Percentiles rank a stretch among this genome's conserved stretches.
These are phyloP conservation scores for Paraphaeosphaeria sporulosa DNA, from an alignment of 2,329 filamentous ascomycete species.

Conservation along the genomic window DNA sequence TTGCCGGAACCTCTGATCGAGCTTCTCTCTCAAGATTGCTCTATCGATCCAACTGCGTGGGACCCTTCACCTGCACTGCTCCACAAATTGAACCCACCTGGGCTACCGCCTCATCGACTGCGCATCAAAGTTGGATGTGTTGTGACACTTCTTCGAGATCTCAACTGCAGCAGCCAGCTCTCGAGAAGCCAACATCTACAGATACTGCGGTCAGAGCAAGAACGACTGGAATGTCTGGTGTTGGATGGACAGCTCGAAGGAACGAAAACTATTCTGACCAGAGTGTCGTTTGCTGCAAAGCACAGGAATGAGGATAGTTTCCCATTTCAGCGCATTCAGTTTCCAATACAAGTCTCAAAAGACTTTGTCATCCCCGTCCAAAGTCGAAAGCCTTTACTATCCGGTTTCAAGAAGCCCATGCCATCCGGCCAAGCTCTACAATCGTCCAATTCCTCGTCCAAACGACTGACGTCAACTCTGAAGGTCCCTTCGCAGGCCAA, in stretches of 20 bases:
- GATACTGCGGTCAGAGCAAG: constrained; percentile 35
- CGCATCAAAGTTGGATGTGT: constrained; percentile 44
- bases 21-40: constrained; percentile 41
- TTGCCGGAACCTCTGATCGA: constrained; percentile 41
- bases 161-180: constrained; percentile 38
- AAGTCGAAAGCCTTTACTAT: constrained; percentile 18
- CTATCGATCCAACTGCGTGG: constrained; percentile 31
- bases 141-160: constrained; percentile 37
- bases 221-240: constrained; percentile 42
- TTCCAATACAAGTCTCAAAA: constrained; percentile 40
- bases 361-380: constrained; percentile 18
- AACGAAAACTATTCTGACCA: constrained; percentile 40
- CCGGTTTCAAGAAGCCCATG: constrained; percentile 33
- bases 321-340: constrained; percentile 40
- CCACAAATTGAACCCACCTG: constrained; percentile 42
- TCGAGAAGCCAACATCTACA: constrained; percentile 45
- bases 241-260: constrained; percentile 45
- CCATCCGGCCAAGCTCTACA: constrained; percentile 21
- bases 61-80: constrained; percentile 35
- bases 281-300: constrained; percentile 35
- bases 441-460: constrained; percentile 12
- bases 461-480: constrained; percentile 14
- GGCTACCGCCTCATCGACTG: constrained; percentile 44
- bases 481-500: constrained; percentile 16
- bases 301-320: constrained; percentile 39